Evolutionary conservation across 768 basidiomycete genomes (phyloP).

Genomic region (Pisolithus tinctorius): DNA sequence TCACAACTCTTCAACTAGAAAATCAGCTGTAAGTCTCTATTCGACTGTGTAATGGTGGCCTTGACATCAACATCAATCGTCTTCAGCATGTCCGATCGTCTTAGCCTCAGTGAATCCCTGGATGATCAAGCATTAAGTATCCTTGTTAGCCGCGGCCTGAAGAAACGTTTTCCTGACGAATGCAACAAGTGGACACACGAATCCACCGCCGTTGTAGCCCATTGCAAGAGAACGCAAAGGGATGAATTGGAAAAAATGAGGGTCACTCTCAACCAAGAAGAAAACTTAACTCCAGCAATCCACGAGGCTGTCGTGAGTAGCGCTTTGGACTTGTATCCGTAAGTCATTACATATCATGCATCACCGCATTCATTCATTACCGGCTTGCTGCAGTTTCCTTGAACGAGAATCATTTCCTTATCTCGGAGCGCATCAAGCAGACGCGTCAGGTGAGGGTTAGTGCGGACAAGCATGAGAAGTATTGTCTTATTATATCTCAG

Average conservation of each 20-base stretch:
- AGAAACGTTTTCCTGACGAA: conserved; percentile 15
- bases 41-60: background rate
- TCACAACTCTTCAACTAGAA: conserved; percentile 8
- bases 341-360: conserved; percentile 1
- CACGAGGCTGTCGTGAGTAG: conserved; percentile 21
- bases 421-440: background rate
- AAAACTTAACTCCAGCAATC: conserved; percentile 7
- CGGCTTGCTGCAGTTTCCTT: conserved; percentile 7
- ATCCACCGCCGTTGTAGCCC: background rate
- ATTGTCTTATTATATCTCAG: background rate
- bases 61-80: background rate
- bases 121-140: conserved; percentile 20
- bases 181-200: conserved; percentile 21
- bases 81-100: conserved; percentile 16
- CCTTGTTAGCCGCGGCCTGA: conserved; percentile 24
- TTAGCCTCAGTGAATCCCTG: conserved; percentile 19
- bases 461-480: background rate
- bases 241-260: background rate
- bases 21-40: conserved; percentile 7
- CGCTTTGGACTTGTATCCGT: conserved; percentile 21
- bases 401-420: conserved; percentile 12
- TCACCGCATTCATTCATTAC: background rate
- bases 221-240: rapidly evolving
- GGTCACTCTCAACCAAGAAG: conserved; percentile 3
- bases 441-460: conserved; percentile 4